Percentiles rank a stretch among this genome's conserved stretches.
phyloP scores from a whole-genome alignment of 495 filamentous ascomycete species.

The Paragyromitra xinjiangensis region DNA sequence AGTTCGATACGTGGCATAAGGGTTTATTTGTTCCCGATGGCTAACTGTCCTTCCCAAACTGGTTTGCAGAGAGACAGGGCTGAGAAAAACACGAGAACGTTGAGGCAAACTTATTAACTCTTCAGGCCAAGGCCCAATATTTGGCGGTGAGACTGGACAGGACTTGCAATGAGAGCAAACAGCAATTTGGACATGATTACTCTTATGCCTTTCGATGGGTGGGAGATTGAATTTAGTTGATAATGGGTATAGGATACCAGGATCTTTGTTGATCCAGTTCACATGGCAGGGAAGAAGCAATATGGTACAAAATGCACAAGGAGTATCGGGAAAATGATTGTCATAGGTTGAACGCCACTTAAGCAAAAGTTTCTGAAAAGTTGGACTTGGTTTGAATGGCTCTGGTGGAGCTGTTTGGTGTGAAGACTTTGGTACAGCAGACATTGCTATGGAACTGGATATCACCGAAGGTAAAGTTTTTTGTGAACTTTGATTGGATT shows the following conservation, averaged over 20 bases:
- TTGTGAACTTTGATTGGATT: not conserved
- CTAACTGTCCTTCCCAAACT: not conserved
- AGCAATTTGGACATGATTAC: not conserved
- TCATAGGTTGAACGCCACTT: not conserved
- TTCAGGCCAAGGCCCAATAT: not conserved
- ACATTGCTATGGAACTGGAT: too few species aligned
- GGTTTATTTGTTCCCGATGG: not conserved
- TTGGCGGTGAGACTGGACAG: not conserved
- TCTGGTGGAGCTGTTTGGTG: not conserved
- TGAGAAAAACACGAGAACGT: not conserved
- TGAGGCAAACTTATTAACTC: not conserved
- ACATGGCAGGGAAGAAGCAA: not conserved
- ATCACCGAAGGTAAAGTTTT: not conserved
- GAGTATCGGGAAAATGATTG: not conserved
- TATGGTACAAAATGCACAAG: conserved; percentile 1
- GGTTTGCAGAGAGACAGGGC: not conserved
- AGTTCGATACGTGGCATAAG: conserved; percentile 7
- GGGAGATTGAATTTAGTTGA: not conserved
- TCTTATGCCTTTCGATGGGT: not conserved
- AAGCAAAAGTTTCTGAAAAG: not conserved
- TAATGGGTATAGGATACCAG: not conserved
- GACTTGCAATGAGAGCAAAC: not conserved
- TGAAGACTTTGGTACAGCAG: not conserved
- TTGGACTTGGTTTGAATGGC: not conserved
- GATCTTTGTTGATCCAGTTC: not conserved